Conservation (phyloP, 1,284 basidiomycete genomes). For the Mycosarcoma mackinlayi region DNA sequence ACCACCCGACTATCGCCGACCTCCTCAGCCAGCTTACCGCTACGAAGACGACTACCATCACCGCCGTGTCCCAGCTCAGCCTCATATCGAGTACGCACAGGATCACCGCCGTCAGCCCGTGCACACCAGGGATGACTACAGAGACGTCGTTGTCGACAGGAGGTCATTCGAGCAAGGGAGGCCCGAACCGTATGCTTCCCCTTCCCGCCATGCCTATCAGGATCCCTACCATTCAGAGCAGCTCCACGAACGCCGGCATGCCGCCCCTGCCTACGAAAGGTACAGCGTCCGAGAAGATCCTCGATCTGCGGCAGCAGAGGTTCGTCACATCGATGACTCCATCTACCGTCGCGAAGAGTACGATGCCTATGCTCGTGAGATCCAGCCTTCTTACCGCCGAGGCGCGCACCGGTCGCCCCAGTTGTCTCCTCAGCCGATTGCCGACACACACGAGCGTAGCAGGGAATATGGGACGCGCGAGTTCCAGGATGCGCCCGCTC, state of each 20-base stretch:
- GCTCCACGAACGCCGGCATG: slow-evolving; percentile 22
- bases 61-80: slow-evolving; percentile 13
- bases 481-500: slow-evolving; percentile 2
- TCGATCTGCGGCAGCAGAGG: slow-evolving; percentile 5
- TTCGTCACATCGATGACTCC: slow-evolving; percentile 16
- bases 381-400: slow-evolving; percentile 52
- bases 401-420: slow-evolving; percentile 26
- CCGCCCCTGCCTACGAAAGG: slow-evolving; percentile 19
- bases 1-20: slow-evolving; percentile 27
- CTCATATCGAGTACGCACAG: slow-evolving; percentile 15
- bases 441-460: slow-evolving; percentile 9
- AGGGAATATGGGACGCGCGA: slow-evolving; percentile 18
- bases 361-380: slow-evolving; percentile 34
- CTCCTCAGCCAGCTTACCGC: slow-evolving; percentile 21
- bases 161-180: slow-evolving; percentile 20
- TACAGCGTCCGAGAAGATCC: slow-evolving; percentile 27
- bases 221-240: slow-evolving; percentile 17
- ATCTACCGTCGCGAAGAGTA: slow-evolving; percentile 27
- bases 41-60: slow-evolving; percentile 29
- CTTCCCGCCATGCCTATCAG: slow-evolving; percentile 19
- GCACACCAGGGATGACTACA: slow-evolving; percentile 16
- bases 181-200: slow-evolving; percentile 23
- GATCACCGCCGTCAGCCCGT: slow-evolving; percentile 27
- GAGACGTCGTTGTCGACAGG: slow-evolving; percentile 19
- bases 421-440: slow-evolving; percentile 15